Conservation (phyloP, 305 asterid species). For the Solanum hybrid region DNA sequence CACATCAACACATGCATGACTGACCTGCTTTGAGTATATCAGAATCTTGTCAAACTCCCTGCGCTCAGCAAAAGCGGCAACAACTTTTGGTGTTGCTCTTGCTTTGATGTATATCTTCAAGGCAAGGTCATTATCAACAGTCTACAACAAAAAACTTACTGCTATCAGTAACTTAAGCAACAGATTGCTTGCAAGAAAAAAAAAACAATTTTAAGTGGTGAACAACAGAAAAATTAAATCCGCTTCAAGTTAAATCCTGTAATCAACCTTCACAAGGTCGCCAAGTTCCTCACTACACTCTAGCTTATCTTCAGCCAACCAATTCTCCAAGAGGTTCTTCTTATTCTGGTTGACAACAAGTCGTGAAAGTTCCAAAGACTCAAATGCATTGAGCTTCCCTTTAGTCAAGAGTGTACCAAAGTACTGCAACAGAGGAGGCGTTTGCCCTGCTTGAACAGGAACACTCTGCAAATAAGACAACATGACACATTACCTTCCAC, state of each 20-base stretch:
- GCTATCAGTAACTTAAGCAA: neutral
- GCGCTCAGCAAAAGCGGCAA: conserved; percentile 99
- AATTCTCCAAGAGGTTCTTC: conserved; percentile 89
- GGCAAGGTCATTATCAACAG: conserved; percentile 98
- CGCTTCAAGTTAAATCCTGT: neutral
- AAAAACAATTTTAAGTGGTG: neutral
- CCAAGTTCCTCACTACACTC: conserved; percentile 99
- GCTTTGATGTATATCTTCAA: conserved; percentile 96
- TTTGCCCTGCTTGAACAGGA: conserved; percentile 99
- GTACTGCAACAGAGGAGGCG: conserved; percentile 96
- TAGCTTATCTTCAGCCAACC: conserved; percentile 97
- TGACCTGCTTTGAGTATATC: conserved; percentile 97
- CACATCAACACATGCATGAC: conserved; percentile 1
- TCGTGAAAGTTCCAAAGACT: conserved; percentile 94
- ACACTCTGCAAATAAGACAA: conserved; percentile 63
- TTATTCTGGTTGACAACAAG: conserved; percentile 97
- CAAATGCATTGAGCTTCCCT: conserved; percentile 96
- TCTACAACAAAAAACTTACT: conserved; percentile 33
- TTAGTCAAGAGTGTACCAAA: conserved; percentile 94
- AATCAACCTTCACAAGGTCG: conserved; percentile 90
- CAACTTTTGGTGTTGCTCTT: conserved; percentile 98
- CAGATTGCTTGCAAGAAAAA: neutral
- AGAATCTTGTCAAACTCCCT: conserved; percentile 96
- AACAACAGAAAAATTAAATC: neutral
- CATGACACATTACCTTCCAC: neutral